Conservation (phyloP, 768 basidiomycete genomes). For the Kwoniella dendrophila region DNA sequence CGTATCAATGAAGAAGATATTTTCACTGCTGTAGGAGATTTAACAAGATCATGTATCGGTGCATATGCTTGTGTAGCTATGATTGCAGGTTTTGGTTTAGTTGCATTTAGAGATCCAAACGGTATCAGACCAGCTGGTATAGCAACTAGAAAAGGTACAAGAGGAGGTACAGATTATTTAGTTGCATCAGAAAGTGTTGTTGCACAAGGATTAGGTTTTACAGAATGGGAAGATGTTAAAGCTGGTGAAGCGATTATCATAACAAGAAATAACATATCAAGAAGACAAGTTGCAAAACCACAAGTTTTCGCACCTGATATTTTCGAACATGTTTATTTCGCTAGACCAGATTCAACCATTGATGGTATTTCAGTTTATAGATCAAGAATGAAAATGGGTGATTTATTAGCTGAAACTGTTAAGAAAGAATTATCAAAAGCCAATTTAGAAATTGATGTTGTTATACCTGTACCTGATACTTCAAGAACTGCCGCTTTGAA, state of each 20-base stretch:
- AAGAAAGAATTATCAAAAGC: constrained; percentile 66
- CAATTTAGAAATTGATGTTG: constrained; percentile 74
- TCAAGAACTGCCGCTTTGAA: constrained; percentile 94
- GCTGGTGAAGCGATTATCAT: constrained; percentile 97
- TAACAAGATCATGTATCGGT: constrained; percentile 85
- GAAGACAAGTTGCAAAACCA: constrained; percentile 68
- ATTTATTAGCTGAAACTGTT: constrained; percentile 86
- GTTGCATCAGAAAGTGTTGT: constrained; percentile 95
- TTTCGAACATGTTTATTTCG: constrained; percentile 98
- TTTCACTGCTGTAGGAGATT: constrained; percentile 84
- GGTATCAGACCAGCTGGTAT: constrained; percentile 93
- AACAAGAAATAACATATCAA: constrained; percentile 74
- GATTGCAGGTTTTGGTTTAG: constrained; percentile 97
- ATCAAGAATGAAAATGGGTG: constrained; percentile 99
- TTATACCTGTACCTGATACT: constrained; percentile 97
- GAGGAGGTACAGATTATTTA: constrained; percentile 77
- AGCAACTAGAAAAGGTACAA: constrained; percentile 64
- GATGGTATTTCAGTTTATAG: constrained; percentile 97
- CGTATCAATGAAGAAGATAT: constrained; percentile 99
- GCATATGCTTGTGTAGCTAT: constrained; percentile 98
- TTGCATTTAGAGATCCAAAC: constrained; percentile 96
- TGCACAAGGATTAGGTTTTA: constrained; percentile 87
- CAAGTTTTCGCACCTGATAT: constrained; percentile 92
- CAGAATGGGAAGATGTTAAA: constrained; percentile 88
- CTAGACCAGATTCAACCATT: constrained; percentile 93